Evolutionary conservation across 441 rosid species (phyloP).

Genomic region (Arabidopsis lyrata): DNA sequence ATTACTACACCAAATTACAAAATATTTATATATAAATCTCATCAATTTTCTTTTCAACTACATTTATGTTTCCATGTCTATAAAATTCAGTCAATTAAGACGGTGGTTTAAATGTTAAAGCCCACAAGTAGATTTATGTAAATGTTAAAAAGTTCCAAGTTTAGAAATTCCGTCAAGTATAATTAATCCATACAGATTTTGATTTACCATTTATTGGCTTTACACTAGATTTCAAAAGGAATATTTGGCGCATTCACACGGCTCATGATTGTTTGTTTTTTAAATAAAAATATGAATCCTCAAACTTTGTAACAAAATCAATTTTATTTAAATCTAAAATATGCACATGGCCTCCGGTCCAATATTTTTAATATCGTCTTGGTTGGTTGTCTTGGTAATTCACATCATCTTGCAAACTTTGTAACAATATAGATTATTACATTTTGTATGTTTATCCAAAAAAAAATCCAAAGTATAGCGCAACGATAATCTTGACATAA

Average conservation of each 20-base stretch:
- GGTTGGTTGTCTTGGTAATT: neutral
- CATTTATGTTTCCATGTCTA: constrained; percentile 33
- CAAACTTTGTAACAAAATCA: neutral
- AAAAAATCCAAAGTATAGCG: neutral
- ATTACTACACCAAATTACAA: constrained; percentile 18
- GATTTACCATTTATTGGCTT: constrained; percentile 28
- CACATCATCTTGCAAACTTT: constrained; percentile 19
- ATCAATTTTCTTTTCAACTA: constrained; percentile 37
- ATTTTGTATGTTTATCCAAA: neutral
- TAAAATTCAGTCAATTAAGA: constrained; percentile 35
- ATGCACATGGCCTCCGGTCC: constrained; percentile 5
- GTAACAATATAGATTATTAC: neutral
- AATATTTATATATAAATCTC: neutral
- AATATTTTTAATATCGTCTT: neutral
- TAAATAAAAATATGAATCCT: neutral
- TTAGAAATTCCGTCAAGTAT: constrained; percentile 34
- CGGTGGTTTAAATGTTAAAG: constrained; percentile 40
- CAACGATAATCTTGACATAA: neutral
- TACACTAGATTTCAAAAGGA: neutral
- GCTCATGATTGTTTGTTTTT: neutral
- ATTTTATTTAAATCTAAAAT: neutral
- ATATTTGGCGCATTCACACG: neutral
- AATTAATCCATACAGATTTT: constrained; percentile 4
- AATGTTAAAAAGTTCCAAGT: constrained; percentile 45
- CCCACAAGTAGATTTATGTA: constrained; percentile 43